These are phyloP conservation scores for Aspergillus neotritici DNA, from an alignment of 2,329 filamentous ascomycete species.

Conservation along the genomic window DNA sequence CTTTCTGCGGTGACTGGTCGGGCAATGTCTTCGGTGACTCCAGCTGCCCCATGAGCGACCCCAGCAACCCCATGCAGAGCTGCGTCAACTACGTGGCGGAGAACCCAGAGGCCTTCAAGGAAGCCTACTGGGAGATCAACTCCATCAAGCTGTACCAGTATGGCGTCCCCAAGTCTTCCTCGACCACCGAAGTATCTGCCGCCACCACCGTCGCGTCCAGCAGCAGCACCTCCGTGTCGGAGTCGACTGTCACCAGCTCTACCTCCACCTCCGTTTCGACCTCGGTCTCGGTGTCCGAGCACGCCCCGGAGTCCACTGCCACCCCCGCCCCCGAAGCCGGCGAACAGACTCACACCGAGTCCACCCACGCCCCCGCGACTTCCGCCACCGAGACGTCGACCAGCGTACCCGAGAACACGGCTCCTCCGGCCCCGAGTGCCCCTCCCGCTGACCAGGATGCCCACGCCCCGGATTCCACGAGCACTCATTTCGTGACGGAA, in stretches of 20 bases:
- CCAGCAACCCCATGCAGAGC: constrained; percentile 55
- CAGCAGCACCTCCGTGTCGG: not conserved
- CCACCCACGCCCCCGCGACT: no score
- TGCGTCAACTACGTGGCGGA: constrained; percentile 68
- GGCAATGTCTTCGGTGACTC: constrained; percentile 45
- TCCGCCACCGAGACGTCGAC: no score
- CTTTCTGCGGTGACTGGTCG: constrained; percentile 54
- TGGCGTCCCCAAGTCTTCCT: constrained; percentile 11
- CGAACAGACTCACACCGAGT: no score
- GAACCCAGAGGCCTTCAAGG: constrained; percentile 63
- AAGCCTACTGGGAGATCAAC: constrained; percentile 76
- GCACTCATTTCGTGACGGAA: no score
- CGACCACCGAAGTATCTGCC: not conserved
- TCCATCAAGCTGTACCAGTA: constrained; percentile 59
- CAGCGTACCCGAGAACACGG: no score
- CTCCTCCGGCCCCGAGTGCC: no score
- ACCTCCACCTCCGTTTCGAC: not conserved
- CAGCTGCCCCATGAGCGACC: constrained; percentile 52
- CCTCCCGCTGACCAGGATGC: no score
- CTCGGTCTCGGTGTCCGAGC: not conserved
- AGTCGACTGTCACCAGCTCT: not conserved
- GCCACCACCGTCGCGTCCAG: constrained; percentile 3
- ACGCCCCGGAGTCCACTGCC: not conserved
- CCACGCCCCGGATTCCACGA: no score
- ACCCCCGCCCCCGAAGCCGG: not conserved